Percentiles rank a stretch among this genome's conserved stretches.
These are phyloP conservation scores for Pistacia atlantica DNA, from an alignment of 345 rosid genomes.

Conservation along the genomic window DNA sequence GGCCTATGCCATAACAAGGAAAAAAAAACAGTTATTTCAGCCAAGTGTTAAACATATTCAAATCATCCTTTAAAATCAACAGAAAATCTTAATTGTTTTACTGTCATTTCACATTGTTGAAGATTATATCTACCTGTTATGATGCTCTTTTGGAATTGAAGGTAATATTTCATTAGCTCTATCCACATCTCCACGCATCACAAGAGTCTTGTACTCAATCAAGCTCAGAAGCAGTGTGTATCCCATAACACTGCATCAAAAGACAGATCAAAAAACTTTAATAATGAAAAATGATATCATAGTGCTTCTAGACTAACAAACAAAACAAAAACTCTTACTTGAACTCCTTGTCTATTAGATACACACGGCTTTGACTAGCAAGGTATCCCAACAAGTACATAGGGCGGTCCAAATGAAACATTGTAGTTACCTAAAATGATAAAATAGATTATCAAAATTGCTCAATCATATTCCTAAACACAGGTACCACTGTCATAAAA, in stretches of 20 bases:
- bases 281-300: background rate
- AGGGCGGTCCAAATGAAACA: conserved; percentile 99
- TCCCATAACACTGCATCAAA: conserved; percentile 67
- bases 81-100: background rate
- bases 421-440: conserved; percentile 79
- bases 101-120: conserved; percentile 1
- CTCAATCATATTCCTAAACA: conserved; percentile 2
- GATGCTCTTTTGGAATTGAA: conserved; percentile 84
- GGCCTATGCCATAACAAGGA: background rate
- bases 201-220: conserved; percentile 94
- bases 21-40: background rate
- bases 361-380: conserved; percentile 96
- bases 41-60: background rate
- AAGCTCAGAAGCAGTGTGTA: conserved; percentile 85
- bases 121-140: conserved; percentile 60
- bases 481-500: background rate
- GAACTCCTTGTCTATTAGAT: conserved; percentile 96
- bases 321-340: conserved; percentile 55
- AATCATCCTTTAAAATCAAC: background rate
- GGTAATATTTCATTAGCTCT: conserved; percentile 81
- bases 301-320: background rate
- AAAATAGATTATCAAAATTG: background rate
- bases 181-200: conserved; percentile 90
- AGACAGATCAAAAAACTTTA: background rate
- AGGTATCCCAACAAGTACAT: conserved; percentile 99